Base-by-base conservation (phyloP, 2,329 filamentous ascomycete genomes). In the Lachnellula suecica region DNA sequence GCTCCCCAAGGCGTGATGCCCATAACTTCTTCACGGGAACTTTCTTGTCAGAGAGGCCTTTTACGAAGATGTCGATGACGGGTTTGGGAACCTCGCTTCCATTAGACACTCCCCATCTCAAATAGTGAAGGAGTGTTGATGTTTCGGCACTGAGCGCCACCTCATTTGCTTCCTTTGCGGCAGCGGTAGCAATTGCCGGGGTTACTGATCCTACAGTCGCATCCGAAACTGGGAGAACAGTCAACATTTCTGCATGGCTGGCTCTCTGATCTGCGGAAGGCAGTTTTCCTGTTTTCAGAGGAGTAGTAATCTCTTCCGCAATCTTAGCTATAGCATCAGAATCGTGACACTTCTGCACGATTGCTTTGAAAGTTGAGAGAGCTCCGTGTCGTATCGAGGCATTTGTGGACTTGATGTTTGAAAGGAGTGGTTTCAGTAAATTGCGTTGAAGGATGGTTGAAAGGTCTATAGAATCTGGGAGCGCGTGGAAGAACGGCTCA, bases 401-500 rank as follows among this genome's bases (percentile, higher is more conserved):
- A 68, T 96, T 97, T 65, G 88, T 92, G 1, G 94, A 97, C 70
- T 96, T 97, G 69, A 92, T 78, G 66, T 91, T 96, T 37, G 91
- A 85, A n/a, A 97, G 72, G 11, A 99, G 75, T 5, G 91, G 90
- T 69, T 96, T 97, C 34, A 95, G 71, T 31, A 99, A 77, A 56
- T 88, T 88, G 23, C 79, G 76, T 47, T 81, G 79, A 17, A 97
- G 76, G 4, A 88, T 73, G 34, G 84, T 81, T 8, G 93, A 93
- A 17, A 97, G 77, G 63, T 99, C 93, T 61, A 94, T 79, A 5
- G 75, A 74, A 24, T 74, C 67, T 1, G 91, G 84, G 6, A 99
- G 74, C 24, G 89, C 83, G 8, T 78, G 70, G 53, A 95, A 78
- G 42, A 97, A 76, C 11, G 87, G 83, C 5, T 86, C 82, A 45